Conservation (phyloP, 441 rosid species). For the Omphalea diandra region DNA sequence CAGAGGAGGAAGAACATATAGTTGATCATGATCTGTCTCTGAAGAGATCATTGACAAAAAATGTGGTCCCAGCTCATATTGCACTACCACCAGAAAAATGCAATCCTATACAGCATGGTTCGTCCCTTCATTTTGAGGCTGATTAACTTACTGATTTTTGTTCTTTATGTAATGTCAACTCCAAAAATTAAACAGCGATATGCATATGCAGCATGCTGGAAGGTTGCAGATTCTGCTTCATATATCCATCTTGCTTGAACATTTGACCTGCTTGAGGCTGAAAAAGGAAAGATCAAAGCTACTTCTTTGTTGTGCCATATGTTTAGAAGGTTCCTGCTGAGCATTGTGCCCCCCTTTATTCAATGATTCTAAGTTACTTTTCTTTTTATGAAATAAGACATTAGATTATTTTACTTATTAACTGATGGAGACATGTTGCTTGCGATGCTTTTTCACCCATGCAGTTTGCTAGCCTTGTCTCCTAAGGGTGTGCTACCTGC, state of each 20-base stretch:
- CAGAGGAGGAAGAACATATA: conserved; percentile 31
- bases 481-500: conserved; percentile 85
- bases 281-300: conserved; percentile 84
- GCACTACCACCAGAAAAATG: conserved; percentile 66
- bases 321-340: conserved; percentile 70
- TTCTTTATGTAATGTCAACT: conserved; percentile 7
- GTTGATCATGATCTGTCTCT: conserved; percentile 28
- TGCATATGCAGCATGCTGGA: conserved; percentile 77
- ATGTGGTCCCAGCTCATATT: conserved; percentile 34
- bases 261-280: conserved; percentile 74
- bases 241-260: conserved; percentile 81
- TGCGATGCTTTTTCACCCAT: conserved; percentile 20
- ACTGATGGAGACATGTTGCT: conserved; percentile 17
- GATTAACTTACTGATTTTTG: conserved; percentile 10
- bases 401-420: conserved; percentile 9
- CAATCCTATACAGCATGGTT: conserved; percentile 67
- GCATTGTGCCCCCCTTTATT: background rate
- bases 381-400: conserved; percentile 10
- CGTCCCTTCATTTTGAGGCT: conserved; percentile 30
- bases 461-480: conserved; percentile 81
- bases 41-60: conserved; percentile 34
- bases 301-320: conserved; percentile 83
- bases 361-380: conserved; percentile 6
- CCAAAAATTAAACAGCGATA: conserved; percentile 25
- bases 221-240: conserved; percentile 68